A percentile compares a stretch with the other conserved stretches of the same genome.
These are phyloP conservation scores for Polytolypa hystricis DNA, from an alignment of 2,329 filamentous ascomycete species.

Conservation along the genomic window DNA sequence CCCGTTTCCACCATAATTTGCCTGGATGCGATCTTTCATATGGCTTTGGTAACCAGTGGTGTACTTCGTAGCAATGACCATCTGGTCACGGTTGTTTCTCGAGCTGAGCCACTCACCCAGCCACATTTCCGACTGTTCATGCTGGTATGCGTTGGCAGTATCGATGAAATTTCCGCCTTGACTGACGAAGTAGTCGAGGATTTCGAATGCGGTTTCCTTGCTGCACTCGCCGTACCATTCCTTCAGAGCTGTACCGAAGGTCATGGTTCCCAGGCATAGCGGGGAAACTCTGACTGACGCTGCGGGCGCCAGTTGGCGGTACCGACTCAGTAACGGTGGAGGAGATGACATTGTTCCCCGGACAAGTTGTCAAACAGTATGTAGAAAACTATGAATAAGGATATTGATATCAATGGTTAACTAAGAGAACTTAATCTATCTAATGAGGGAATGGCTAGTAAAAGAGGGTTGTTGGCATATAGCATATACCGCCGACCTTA, in stretches of 20 bases:
- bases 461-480: no score
- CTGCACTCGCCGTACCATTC: conserved; percentile 27
- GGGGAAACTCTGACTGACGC: conserved; percentile 58
- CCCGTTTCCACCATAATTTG: conserved; percentile 33
- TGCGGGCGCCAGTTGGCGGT: conserved; percentile 55
- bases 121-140: conserved; percentile 38
- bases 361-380: no score
- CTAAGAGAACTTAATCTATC: no score
- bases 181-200: conserved; percentile 38
- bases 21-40: conserved; percentile 28
- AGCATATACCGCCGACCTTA: no score
- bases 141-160: conserved; percentile 40
- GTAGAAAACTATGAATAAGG: no score
- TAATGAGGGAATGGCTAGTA: no score
- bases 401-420: no score
- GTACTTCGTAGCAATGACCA: conserved; percentile 47
- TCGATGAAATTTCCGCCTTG: conserved; percentile 44
- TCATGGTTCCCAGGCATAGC: conserved; percentile 35
- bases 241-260: conserved; percentile 17
- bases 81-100: conserved; percentile 36
- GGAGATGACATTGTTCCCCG: conserved; percentile 1
- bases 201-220: conserved; percentile 35
- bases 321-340: conserved; percentile 40
- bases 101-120: conserved; percentile 42
- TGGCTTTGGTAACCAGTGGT: conserved; percentile 27